Conservation (phyloP, 495 filamentous ascomycete species). For the Aspergillus sparsus region DNA sequence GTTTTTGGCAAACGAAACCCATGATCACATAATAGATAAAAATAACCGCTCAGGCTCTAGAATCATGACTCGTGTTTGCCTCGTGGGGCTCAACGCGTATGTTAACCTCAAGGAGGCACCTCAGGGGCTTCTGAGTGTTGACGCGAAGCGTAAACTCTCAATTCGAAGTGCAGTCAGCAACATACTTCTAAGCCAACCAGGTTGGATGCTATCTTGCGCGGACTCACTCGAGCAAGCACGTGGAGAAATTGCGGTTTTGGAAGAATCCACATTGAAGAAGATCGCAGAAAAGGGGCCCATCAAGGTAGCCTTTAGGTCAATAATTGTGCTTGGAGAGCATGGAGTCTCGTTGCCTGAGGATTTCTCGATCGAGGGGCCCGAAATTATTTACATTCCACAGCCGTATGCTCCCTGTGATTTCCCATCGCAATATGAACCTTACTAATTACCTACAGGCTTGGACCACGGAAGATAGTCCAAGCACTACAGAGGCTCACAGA, state of each 20-base stretch:
- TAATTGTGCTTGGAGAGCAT: slow-evolving; percentile 35
- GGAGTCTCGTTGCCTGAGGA: slow-evolving; percentile 12
- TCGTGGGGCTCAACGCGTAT: slow-evolving; percentile 37
- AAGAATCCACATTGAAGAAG: slow-evolving; percentile 28
- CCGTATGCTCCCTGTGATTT: slow-evolving; percentile 29
- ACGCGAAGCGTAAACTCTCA: slow-evolving; percentile 38
- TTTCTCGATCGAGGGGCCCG: slow-evolving; percentile 13
- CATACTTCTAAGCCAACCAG: slow-evolving; percentile 30
- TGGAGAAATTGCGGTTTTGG: slow-evolving; percentile 37
- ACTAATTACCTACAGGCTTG: slow-evolving; percentile 31
- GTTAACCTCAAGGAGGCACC: slow-evolving; percentile 31
- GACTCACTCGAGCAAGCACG: slow-evolving; percentile 28
- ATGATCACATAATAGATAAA: background rate
- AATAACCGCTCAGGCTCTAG: background rate
- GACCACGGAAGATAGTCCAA: slow-evolving; percentile 34
- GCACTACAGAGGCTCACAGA: slow-evolving; percentile 29
- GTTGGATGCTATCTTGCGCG: slow-evolving; percentile 35
- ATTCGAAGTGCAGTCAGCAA: slow-evolving; percentile 37
- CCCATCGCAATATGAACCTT: background rate
- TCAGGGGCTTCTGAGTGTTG: slow-evolving; percentile 28
- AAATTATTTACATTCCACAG: slow-evolving; percentile 33
- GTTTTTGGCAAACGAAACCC: background rate
- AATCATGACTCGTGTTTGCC: slow-evolving; percentile 23
- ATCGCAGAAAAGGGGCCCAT: slow-evolving; percentile 14
- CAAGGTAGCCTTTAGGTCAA: slow-evolving; percentile 25